These are phyloP conservation scores for Sideroxylon spinosum DNA, from an alignment of 179 eudicot species.

Conservation along the genomic window DNA sequence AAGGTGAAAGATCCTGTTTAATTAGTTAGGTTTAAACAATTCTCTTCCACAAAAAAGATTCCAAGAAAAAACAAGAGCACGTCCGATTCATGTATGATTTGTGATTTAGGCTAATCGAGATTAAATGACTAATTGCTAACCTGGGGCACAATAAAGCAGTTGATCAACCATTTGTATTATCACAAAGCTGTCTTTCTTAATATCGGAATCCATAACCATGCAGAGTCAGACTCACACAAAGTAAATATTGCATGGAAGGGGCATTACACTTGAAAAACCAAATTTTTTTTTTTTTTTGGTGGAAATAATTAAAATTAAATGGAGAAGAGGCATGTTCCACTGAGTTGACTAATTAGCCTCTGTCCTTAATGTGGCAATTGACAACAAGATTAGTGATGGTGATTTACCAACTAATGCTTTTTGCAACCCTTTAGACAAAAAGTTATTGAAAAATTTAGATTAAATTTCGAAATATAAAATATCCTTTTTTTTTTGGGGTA, in stretches of 20 bases:
- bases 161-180: neutral
- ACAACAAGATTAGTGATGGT: no score
- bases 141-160: neutral
- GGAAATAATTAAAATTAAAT: neutral
- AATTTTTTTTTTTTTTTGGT: no score
- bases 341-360: no score
- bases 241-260: neutral
- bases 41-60: slow-evolving; percentile 5
- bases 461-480: no score
- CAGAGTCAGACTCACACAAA: neutral
- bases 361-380: no score
- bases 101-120: neutral
- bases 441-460: no score
- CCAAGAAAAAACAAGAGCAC: neutral
- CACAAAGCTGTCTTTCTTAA: neutral
- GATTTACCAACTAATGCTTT: no score
- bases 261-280: neutral
- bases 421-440: no score
- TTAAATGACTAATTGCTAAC: slow-evolving; percentile 15
- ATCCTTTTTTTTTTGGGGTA: no score
- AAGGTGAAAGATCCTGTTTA: slow-evolving; percentile 5
- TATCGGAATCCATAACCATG: neutral
- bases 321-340: no score
- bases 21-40: neutral
- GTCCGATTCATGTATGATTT: neutral